phyloP scores from a whole-genome alignment of 768 basidiomycete species.

The Suillus hirtellus region DNA sequence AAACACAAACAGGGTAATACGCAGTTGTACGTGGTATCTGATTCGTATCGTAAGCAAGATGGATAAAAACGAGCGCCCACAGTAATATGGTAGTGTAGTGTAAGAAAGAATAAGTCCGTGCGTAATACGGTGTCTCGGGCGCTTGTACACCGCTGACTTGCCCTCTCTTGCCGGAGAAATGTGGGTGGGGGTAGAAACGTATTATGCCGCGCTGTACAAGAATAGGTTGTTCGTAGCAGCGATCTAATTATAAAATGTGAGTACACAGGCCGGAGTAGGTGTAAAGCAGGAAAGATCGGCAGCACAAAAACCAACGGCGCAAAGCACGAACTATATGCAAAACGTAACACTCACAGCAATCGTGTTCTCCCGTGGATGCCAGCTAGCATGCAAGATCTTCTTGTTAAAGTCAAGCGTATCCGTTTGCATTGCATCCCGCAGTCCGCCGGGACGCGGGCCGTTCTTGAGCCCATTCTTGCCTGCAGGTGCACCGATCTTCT shows the following conservation, averaged over 20 bases:
- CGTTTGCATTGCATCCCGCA: conserved; percentile 85
- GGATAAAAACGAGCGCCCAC: conserved; percentile 14
- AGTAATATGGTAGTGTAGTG: conserved; percentile 14
- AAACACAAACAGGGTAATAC: conserved; percentile 22
- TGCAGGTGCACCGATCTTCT: conserved; percentile 94
- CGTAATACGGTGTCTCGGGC: conserved; percentile 23
- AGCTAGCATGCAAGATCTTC: conserved; percentile 94
- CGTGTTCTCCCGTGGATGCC: conserved; percentile 98
- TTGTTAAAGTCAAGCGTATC: conserved; percentile 92
- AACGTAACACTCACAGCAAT: conserved; percentile 72
- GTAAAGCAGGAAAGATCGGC: conserved; percentile 6
- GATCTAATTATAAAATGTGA: conserved; percentile 51
- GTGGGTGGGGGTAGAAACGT: background rate
- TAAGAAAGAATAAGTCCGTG: conserved; percentile 17
- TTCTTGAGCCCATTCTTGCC: conserved; percentile 72
- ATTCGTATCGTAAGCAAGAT: conserved; percentile 36
- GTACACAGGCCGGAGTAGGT: background rate
- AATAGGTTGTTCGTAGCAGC: conserved; percentile 69
- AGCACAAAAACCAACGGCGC: background rate
- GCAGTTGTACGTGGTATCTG: conserved; percentile 21
- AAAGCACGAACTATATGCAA: background rate
- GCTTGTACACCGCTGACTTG: conserved; percentile 8
- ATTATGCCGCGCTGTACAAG: conserved; percentile 42
- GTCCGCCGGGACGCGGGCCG: conserved; percentile 59
- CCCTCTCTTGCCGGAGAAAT: conserved; percentile 12